Evolutionary conservation across 441 rosid genomes (phyloP).

Genomic region (Syzygium malaccense): DNA sequence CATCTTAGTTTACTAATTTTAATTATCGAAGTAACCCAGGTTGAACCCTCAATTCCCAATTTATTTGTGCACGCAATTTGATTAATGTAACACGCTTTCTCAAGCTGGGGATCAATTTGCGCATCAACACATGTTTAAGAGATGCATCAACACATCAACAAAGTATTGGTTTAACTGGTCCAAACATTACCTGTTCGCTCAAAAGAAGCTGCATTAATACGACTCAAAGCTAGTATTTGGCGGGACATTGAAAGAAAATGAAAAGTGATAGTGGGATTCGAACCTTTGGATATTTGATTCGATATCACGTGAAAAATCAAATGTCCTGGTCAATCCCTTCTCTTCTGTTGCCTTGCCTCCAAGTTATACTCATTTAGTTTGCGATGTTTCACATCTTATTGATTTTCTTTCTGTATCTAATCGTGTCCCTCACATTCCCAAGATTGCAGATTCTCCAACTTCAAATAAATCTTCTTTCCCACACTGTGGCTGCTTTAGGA

Average conservation of each 20-base stretch:
- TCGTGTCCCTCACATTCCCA: background rate
- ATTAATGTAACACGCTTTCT: no score
- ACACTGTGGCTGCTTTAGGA: fast-evolving
- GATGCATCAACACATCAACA: no score
- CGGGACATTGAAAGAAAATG: background rate
- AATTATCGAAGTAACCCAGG: no score
- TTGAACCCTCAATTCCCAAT: no score
- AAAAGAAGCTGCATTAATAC: background rate
- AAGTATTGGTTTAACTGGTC: background rate
- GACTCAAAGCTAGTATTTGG: background rate
- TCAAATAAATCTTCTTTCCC: background rate
- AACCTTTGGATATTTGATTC: background rate
- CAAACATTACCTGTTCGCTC: background rate
- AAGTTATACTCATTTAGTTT: no score
- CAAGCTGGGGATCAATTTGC: no score
- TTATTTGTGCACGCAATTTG: no score
- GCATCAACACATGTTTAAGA: no score
- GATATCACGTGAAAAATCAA: background rate
- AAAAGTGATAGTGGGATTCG: background rate
- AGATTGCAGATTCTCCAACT: fast-evolving
- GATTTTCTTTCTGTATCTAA: background rate
- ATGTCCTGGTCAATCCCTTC: background rate
- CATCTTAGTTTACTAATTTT: no score
- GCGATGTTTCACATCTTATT: background rate
- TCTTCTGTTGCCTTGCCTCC: background rate